Conservation (phyloP, 352 stramenopile species). For the Phytophthora fragariae region DNA sequence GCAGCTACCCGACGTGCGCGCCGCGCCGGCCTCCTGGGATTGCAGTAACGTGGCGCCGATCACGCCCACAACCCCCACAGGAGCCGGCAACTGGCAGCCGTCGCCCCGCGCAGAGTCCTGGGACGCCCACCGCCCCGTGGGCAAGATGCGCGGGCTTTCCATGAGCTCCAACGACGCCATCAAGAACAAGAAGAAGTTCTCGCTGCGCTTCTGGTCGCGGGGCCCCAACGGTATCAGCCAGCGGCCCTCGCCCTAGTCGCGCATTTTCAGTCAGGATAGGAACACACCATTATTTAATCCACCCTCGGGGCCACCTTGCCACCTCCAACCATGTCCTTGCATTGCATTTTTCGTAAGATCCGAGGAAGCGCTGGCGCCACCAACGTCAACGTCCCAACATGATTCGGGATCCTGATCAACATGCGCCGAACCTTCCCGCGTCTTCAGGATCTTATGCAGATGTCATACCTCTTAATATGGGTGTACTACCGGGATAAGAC, state of each 20-base stretch:
- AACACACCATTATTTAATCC: constrained; percentile 47
- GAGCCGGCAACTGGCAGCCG: constrained; percentile 34
- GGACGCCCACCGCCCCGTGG: constrained; percentile 44
- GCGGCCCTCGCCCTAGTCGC: constrained; percentile 23
- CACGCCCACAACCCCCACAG: constrained; percentile 38
- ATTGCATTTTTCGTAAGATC: constrained; percentile 12
- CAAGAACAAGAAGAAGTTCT: constrained; percentile 78
- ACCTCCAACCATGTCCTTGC: background rate
- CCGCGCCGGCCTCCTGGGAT: constrained; percentile 33
- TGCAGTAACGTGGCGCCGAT: constrained; percentile 41
- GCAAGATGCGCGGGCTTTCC: constrained; percentile 69
- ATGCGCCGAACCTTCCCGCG: constrained; percentile 10
- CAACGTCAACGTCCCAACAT: constrained; percentile 1
- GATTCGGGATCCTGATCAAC: constrained; percentile 9
- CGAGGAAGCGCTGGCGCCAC: constrained; percentile 14
- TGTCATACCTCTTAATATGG: background rate
- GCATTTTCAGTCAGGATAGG: constrained; percentile 31
- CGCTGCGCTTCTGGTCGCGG: constrained; percentile 69
- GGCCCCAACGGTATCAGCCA: constrained; percentile 27
- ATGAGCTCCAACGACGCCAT: constrained; percentile 58
- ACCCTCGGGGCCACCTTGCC: constrained; percentile 13
- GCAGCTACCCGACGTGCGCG: constrained; percentile 24
- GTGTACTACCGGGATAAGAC: background rate
- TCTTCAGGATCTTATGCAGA: background rate
- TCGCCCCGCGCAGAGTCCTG: constrained; percentile 36